phyloP scores from a whole-genome alignment of 192 early-diverging fungal genomes.

The Podila horticola region DNA sequence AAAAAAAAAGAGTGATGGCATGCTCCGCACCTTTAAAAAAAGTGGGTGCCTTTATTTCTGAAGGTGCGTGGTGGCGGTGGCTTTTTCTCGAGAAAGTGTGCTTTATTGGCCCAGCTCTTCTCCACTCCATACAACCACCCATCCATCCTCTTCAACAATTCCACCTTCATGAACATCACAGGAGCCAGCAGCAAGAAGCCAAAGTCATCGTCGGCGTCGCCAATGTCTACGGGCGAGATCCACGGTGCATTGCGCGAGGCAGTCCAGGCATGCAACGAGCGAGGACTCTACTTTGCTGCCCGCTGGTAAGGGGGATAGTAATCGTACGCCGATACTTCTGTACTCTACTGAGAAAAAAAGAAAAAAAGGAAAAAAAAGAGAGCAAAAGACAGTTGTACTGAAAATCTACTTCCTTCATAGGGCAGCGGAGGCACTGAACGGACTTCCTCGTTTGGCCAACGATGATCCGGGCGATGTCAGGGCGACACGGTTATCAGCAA shows the following conservation, averaged over 20 bases:
- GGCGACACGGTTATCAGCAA: background rate
- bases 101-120: background rate
- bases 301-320: conserved; percentile 68
- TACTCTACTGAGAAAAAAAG: background rate
- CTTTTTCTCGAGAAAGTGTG: background rate
- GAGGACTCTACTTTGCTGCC: conserved; percentile 75
- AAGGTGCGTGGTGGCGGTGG: background rate
- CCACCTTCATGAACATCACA: background rate
- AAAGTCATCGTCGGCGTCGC: background rate
- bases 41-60: background rate
- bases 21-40: background rate
- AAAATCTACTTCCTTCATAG: conserved; percentile 30
- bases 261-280: conserved; percentile 70
- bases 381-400: background rate
- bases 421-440: conserved; percentile 63
- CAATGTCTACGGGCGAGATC: conserved; percentile 28
- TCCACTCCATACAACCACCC: background rate
- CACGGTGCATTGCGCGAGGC: conserved; percentile 62
- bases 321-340: background rate
- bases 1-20: background rate
- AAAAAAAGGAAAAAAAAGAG: too few relatives aligned
- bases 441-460: conserved; percentile 20
- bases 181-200: background rate
- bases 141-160: background rate
- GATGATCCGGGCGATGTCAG: background rate